Evolutionary conservation across 2,329 filamentous ascomycete species (phyloP).

Genomic region (Aspergillus sp.): DNA sequence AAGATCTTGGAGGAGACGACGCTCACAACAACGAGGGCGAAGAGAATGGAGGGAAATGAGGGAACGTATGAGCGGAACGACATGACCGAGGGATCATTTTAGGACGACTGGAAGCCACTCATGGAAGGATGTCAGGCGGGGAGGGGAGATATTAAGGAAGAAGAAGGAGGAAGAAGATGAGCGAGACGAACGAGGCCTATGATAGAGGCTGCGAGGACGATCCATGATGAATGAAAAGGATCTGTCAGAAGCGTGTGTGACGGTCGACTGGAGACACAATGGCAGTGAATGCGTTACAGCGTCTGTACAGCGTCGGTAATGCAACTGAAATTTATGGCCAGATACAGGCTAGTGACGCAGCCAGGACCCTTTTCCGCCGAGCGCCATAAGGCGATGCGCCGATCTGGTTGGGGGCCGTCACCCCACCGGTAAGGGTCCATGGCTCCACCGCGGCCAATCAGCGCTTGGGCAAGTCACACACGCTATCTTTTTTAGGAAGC

Average conservation of each 20-base stretch:
- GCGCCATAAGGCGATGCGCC: no score
- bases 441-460: no score
- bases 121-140: neutral
- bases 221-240: neutral
- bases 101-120: slow-evolving; percentile 3
- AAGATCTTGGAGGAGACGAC: slow-evolving; percentile 29
- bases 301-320: no score
- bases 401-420: no score
- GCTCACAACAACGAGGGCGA: slow-evolving; percentile 27
- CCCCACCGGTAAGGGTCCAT: no score
- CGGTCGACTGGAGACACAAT: no score
- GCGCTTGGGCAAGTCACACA: no score
- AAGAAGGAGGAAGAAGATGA: neutral
- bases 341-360: no score
- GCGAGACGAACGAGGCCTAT: neutral
- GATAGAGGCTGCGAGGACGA: neutral
- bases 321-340: no score
- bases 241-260: neutral
- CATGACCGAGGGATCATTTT: slow-evolving; percentile 16
- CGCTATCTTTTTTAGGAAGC: no score
- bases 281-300: no score
- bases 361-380: no score
- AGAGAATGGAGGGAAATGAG: slow-evolving; percentile 19
- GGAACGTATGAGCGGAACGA: slow-evolving; percentile 13
- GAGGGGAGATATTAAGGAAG: neutral